Percentiles rank a stretch among this genome's conserved stretches.
phyloP scores from a whole-genome alignment of 2,329 filamentous ascomycete genomes.

The Aspergillus arachidicola region DNA sequence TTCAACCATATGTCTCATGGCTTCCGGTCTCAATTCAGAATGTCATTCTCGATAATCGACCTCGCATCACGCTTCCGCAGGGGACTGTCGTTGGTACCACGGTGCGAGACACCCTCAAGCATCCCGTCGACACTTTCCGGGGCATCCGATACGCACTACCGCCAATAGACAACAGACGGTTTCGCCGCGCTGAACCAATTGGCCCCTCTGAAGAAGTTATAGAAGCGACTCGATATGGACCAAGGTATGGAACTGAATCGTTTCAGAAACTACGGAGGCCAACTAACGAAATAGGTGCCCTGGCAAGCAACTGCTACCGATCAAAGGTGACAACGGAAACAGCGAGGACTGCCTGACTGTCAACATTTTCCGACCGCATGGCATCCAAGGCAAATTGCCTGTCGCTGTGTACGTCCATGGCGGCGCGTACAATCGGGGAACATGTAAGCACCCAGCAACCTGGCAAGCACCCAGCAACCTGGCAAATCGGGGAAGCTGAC shows the following conservation, averaged over 20 bases:
- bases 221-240: slow-evolving; percentile 41
- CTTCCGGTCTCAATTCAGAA: background rate
- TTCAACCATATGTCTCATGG: slow-evolving; percentile 1
- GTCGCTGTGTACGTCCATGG: slow-evolving; percentile 48
- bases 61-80: slow-evolving; percentile 25
- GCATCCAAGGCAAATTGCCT: slow-evolving; percentile 31
- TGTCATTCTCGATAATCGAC: slow-evolving; percentile 5
- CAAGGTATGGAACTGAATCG: background rate
- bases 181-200: slow-evolving; percentile 42
- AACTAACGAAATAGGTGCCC: slow-evolving; percentile 13
- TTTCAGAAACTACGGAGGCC: background rate
- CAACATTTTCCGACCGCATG: slow-evolving; percentile 43
- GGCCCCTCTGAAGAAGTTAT: slow-evolving; percentile 27
- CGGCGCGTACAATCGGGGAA: slow-evolving; percentile 40
- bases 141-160: slow-evolving; percentile 55
- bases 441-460: slow-evolving; percentile 25
- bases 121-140: slow-evolving; percentile 45
- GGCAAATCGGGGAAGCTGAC: slow-evolving; percentile 18
- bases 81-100: slow-evolving; percentile 34
- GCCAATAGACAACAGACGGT: slow-evolving; percentile 51
- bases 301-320: slow-evolving; percentile 51
- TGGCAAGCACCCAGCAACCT: slow-evolving; percentile 21
- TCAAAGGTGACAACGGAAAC: slow-evolving; percentile 53
- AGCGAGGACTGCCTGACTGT: slow-evolving; percentile 49
- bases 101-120: slow-evolving; percentile 25